Evolutionary conservation across 2,329 filamentous ascomycete genomes (phyloP).

Genomic region (Fusarium tuaranense): DNA sequence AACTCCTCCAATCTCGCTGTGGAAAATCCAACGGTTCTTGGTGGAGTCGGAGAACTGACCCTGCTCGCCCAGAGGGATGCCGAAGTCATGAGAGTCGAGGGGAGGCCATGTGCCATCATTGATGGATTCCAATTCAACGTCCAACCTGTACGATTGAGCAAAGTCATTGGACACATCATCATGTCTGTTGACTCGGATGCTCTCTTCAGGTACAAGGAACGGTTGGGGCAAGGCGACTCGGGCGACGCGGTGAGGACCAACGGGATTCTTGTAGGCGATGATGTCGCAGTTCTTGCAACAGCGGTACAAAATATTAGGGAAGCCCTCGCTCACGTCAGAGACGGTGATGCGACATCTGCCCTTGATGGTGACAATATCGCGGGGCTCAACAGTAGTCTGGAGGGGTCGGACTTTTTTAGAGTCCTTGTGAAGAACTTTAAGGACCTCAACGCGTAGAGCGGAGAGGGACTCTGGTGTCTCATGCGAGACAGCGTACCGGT

Average conservation of each 20-base stretch:
- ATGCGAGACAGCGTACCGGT: slow-evolving; percentile 49
- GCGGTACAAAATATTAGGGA: slow-evolving; percentile 61
- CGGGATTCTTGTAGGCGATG: slow-evolving; percentile 61
- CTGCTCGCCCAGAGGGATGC: slow-evolving; percentile 37
- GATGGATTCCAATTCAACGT: slow-evolving; percentile 65
- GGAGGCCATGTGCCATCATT: slow-evolving; percentile 66
- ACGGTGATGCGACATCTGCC: slow-evolving; percentile 54
- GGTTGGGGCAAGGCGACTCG: slow-evolving; percentile 61
- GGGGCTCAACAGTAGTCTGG: slow-evolving; percentile 45
- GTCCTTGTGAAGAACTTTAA: slow-evolving; percentile 65
- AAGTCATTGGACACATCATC: slow-evolving; percentile 61
- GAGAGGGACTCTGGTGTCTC: slow-evolving; percentile 50
- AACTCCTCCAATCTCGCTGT: slow-evolving; percentile 55
- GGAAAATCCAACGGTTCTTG: slow-evolving; percentile 53
- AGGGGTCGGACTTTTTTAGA: slow-evolving; percentile 51
- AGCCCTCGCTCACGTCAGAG: slow-evolving; percentile 49
- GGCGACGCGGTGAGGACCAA: slow-evolving; percentile 59
- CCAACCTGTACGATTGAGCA: slow-evolving; percentile 62
- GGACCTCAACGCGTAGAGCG: slow-evolving; percentile 64
- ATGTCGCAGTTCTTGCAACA: slow-evolving; percentile 67
- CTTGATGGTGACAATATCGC: slow-evolving; percentile 47
- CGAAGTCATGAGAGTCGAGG: slow-evolving; percentile 52
- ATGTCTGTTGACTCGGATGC: slow-evolving; percentile 61
- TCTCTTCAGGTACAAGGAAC: slow-evolving; percentile 65
- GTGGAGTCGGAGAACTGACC: slow-evolving; percentile 33